Conservation (phyloP, 176 grass and related monocot genomes). For the Ensete ventricosum region DNA sequence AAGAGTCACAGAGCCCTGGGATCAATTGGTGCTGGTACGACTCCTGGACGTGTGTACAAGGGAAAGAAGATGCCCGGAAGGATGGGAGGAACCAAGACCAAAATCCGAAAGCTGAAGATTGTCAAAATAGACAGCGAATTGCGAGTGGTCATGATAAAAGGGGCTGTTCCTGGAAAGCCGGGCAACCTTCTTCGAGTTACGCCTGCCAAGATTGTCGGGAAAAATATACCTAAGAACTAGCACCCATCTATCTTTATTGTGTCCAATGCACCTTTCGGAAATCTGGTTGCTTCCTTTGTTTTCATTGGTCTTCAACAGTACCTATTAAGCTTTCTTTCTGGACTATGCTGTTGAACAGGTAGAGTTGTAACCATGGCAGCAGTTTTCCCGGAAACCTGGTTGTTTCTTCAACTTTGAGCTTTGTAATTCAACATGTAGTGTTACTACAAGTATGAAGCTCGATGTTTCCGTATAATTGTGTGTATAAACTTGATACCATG, state of each 20-base stretch:
- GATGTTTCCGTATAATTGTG: no score
- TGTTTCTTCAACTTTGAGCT: no score
- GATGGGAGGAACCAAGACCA: conserved; percentile 78
- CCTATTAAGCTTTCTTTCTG: no score
- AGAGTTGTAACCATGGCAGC: no score
- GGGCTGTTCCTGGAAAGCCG: conserved; percentile 75
- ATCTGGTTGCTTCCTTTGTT: no score
- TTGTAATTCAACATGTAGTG: no score
- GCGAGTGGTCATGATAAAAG: conserved; percentile 69
- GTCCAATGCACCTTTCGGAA: neutral
- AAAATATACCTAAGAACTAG: conserved; percentile 79
- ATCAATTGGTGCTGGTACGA: conserved; percentile 86
- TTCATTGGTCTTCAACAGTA: no score
- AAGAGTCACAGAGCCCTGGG: conserved; percentile 87
- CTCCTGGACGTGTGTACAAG: conserved; percentile 72
- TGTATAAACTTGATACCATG: no score
- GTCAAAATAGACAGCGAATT: conserved; percentile 81
- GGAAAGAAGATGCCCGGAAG: conserved; percentile 96
- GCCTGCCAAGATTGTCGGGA: conserved; percentile 77
- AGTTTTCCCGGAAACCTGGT: no score
- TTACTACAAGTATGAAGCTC: no score
- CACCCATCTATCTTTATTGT: neutral
- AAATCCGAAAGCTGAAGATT: conserved; percentile 78
- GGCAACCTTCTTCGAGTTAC: conserved; percentile 88
- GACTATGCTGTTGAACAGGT: no score